Evolutionary conservation across 345 rosid genomes (phyloP).

Genomic region (thale cress (Arabidopsis thaliana)): TAIR10.1 NC_003070.9:8834501-8835000

Average conservation of each 20-base stretch:
- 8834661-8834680: conserved; percentile 79
- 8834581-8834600: conserved; percentile 85
- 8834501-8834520: conserved; percentile 48
- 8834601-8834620: conserved; percentile 82
- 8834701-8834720: conserved; percentile 70
- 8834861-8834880: conserved; percentile 25
- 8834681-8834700: conserved; percentile 77
- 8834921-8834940: not conserved
- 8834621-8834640: conserved; percentile 85
- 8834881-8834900: conserved; percentile 13
- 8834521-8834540: not conserved
- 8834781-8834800: not conserved
- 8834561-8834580: conserved; percentile 70
- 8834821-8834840: conserved; percentile 42
- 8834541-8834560: not conserved
- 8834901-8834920: not conserved
- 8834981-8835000: not conserved
- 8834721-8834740: not conserved
- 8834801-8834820: conserved; percentile 19
- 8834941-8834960: not conserved
- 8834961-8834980: not conserved
- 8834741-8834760: too few relatives aligned
- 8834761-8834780: too few relatives aligned
- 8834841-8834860: conserved; percentile 38
- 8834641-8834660: conserved; percentile 83